Conservation (phyloP, 164 flowering plant genomes). For the Umbilicus rupestris region DNA sequence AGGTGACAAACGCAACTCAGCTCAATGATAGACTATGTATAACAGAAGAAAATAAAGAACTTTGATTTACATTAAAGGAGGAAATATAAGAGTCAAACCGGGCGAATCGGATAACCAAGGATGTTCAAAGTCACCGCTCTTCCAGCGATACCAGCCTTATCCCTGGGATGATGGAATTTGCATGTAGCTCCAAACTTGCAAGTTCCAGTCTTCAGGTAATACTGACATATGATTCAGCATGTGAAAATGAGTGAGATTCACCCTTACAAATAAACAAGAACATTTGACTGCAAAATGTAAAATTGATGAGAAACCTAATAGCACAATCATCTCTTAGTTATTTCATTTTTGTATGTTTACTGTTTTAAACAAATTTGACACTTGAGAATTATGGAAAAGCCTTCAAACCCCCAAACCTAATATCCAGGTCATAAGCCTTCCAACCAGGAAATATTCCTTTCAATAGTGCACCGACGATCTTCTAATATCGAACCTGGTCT, state of each 20-base stretch:
- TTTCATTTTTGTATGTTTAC: too few species aligned
- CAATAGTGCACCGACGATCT: too few species aligned
- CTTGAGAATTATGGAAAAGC: too few species aligned
- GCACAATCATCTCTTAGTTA: too few species aligned
- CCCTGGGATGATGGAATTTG: slow-evolving; percentile 93
- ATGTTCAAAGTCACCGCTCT: slow-evolving; percentile 63
- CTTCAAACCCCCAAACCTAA: too few species aligned
- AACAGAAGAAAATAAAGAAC: background rate
- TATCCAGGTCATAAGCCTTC: too few species aligned
- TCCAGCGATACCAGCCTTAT: slow-evolving; percentile 87
- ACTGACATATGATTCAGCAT: slow-evolving; percentile 34
- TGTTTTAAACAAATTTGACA: too few species aligned
- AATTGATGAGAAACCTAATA: too few species aligned
- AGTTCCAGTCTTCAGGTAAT: slow-evolving; percentile 85
- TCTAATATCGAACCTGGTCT: too few species aligned
- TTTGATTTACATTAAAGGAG: background rate
- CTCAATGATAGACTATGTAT: background rate
- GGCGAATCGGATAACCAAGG: slow-evolving; percentile 90
- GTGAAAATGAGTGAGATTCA: slow-evolving; percentile 6
- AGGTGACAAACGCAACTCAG: background rate
- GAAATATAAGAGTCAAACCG: slow-evolving; percentile 38
- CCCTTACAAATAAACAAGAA: background rate
- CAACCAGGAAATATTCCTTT: too few species aligned
- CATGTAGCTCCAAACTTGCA: slow-evolving; percentile 97
- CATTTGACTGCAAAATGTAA: too few species aligned